A percentile compares a stretch with the other conserved stretches of the same genome.
phyloP scores from a whole-genome alignment of 495 filamentous ascomycete genomes.

The Echria macrotheca region DNA sequence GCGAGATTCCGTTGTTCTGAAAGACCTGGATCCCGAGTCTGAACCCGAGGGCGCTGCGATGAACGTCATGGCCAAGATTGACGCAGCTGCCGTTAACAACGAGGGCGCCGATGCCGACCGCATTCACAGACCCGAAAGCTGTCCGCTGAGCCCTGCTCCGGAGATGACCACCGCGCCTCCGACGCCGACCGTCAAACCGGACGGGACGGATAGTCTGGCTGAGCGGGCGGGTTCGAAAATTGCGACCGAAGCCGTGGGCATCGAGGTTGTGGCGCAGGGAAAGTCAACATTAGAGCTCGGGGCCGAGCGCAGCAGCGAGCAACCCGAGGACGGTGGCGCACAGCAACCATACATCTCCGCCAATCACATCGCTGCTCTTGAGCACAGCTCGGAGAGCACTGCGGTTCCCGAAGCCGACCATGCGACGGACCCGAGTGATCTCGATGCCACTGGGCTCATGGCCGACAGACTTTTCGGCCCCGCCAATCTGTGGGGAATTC shows the following conservation, averaged over 20 bases:
- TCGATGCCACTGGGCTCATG: slow-evolving; percentile 10
- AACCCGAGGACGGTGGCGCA: slow-evolving; percentile 4
- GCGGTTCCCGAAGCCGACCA: slow-evolving; percentile 16
- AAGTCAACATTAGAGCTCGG: slow-evolving; percentile 11
- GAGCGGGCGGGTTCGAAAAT: too few species aligned
- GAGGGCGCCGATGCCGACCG: background rate
- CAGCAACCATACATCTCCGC: slow-evolving; percentile 21
- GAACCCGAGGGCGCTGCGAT: slow-evolving; percentile 20
- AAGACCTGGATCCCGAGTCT: slow-evolving; percentile 7
- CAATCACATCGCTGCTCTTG: slow-evolving; percentile 15
- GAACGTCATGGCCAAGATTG: slow-evolving; percentile 1
- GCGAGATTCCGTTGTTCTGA: slow-evolving; percentile 10
- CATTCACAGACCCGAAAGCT: too few species aligned
- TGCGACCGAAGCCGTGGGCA: too few species aligned
- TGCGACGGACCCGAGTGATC: too few species aligned
- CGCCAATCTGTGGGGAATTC: slow-evolving; percentile 1
- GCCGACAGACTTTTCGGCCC: background rate
- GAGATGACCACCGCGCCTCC: slow-evolving; percentile 1
- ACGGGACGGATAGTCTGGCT: too few species aligned
- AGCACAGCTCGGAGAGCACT: slow-evolving; percentile 10
- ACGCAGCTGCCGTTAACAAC: slow-evolving; percentile 1
- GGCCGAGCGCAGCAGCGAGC: slow-evolving; percentile 13
- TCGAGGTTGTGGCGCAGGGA: background rate
- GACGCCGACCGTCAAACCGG: too few species aligned
- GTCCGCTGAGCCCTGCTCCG: background rate